phyloP scores from a whole-genome alignment of 2,329 filamentous ascomycete species.

The Cladophialophora immunda region DNA sequence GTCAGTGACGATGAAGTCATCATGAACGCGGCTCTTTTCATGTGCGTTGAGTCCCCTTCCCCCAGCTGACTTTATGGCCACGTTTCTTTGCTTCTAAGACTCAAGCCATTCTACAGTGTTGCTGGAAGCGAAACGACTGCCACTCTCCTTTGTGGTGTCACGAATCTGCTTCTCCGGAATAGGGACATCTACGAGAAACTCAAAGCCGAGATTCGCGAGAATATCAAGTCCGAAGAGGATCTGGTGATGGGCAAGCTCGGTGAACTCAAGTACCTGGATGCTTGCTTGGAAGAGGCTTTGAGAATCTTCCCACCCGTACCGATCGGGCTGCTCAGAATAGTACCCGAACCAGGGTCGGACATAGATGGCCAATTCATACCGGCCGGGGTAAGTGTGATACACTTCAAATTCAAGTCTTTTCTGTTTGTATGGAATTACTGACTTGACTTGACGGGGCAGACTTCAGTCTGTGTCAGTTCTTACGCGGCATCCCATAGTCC shows the following conservation, averaged over 20 bases:
- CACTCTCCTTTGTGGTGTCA: conserved; percentile 33
- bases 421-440: too few species aligned
- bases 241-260: conserved; percentile 50
- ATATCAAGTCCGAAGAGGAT: conserved; percentile 39
- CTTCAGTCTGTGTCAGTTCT: too few species aligned
- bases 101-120: too few species aligned
- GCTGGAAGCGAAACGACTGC: conserved; percentile 43
- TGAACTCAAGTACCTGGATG: conserved; percentile 57
- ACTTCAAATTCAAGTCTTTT: too few species aligned
- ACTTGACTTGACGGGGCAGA: too few species aligned
- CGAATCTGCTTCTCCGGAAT: conserved; percentile 42
- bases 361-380: conserved; percentile 48
- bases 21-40: conserved; percentile 29
- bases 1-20: conserved; percentile 31
- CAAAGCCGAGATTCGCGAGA: conserved; percentile 41
- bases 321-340: conserved; percentile 47
- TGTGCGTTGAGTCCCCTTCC: too few species aligned
- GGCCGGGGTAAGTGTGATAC: conserved; percentile 26
- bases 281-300: conserved; percentile 58
- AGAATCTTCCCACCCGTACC: conserved; percentile 56
- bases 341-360: conserved; percentile 6
- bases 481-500: too few species aligned
- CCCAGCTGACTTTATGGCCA: too few species aligned
- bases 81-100: too few species aligned
- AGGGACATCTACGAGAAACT: conserved; percentile 37